Evolutionary conservation across 306 rosid genomes (phyloP).

Genomic region (Aeschynomene evenia): DNA sequence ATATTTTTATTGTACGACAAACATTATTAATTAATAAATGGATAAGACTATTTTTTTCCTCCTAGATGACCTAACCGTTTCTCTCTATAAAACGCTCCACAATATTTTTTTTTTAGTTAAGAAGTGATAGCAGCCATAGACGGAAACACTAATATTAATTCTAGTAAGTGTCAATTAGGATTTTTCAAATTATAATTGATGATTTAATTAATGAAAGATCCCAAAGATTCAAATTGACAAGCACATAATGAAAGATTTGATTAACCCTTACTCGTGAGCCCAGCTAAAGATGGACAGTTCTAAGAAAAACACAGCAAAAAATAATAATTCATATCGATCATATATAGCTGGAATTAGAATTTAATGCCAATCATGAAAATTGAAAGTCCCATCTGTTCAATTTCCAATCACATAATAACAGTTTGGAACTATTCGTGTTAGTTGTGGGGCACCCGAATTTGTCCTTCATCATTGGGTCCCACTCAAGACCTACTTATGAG

Average conservation of each 20-base stretch:
- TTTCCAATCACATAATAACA: constrained; percentile 43
- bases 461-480: constrained; percentile 44
- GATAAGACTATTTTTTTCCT: too few relatives aligned
- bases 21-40: too few relatives aligned
- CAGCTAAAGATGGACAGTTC: constrained; percentile 38
- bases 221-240: constrained; percentile 32
- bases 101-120: too few relatives aligned
- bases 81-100: too few relatives aligned
- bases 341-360: constrained; percentile 45
- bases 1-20: too few relatives aligned
- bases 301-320: constrained; percentile 18
- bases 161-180: background rate
- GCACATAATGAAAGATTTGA: constrained; percentile 49
- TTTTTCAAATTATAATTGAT: too few relatives aligned
- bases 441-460: constrained; percentile 38
- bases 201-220: constrained; percentile 11
- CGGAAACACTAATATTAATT: background rate
- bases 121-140: constrained; percentile 2
- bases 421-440: constrained; percentile 50
- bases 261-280: constrained; percentile 32
- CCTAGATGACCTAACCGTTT: too few relatives aligned
- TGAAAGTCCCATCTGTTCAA: constrained; percentile 48
- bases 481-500: constrained; percentile 16
- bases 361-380: constrained; percentile 42
- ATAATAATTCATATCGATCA: constrained; percentile 20